Evolutionary conservation across 805 yeast species (phyloP).

Genomic region (Wickerhamomyces bisporus): DNA sequence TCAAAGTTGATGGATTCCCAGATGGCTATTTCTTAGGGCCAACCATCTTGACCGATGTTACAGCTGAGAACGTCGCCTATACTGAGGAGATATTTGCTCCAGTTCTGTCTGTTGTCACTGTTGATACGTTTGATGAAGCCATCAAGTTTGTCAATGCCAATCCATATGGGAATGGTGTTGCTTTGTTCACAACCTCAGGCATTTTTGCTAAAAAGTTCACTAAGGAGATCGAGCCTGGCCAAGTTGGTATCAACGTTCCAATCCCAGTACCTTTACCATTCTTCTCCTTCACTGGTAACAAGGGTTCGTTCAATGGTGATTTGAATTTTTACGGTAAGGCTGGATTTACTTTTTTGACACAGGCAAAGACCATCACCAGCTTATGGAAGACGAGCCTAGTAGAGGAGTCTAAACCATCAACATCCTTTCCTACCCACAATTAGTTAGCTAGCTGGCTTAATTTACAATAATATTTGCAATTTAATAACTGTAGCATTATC

Average conservation of each 20-base stretch:
- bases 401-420: constrained; percentile 47
- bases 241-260: constrained; percentile 74
- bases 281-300: constrained; percentile 76
- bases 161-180: constrained; percentile 67
- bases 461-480: too few relatives aligned
- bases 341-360: constrained; percentile 68
- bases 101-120: constrained; percentile 57
- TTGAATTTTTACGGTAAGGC: constrained; percentile 75
- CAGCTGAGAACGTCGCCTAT: constrained; percentile 61
- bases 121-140: constrained; percentile 67
- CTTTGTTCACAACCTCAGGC: constrained; percentile 67
- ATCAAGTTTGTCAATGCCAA: constrained; percentile 56
- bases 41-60: constrained; percentile 56
- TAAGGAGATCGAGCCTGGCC: constrained; percentile 66
- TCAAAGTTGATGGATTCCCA: constrained; percentile 42
- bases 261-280: constrained; percentile 79
- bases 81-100: constrained; percentile 76
- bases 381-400: constrained; percentile 57
- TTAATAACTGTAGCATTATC: too few relatives aligned
- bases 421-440: constrained; percentile 64
- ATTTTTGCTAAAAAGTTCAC: constrained; percentile 66
- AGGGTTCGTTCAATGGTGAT: constrained; percentile 72
- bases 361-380: constrained; percentile 68
- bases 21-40: constrained; percentile 72
- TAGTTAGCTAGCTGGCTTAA: constrained; percentile 17